Conservation (phyloP, 768 basidiomycete genomes). For the Phylloporus sp. region DNA sequence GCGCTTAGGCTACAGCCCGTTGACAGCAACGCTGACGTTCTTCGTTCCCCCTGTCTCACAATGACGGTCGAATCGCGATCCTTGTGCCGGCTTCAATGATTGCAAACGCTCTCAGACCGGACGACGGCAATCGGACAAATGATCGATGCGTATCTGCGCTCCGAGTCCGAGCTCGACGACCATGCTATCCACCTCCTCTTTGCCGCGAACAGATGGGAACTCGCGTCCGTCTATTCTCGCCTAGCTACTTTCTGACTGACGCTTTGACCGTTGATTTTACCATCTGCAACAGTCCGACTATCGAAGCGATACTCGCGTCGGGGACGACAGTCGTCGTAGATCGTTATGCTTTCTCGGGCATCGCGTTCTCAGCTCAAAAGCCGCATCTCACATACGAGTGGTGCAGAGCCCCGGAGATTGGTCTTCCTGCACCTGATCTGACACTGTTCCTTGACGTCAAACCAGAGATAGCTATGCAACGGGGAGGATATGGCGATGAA, state of each 20-base stretch:
- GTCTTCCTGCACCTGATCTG: conserved; percentile 85
- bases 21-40: neutral
- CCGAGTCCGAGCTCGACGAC: conserved; percentile 84
- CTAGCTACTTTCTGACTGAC: neutral
- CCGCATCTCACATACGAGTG: conserved; percentile 53
- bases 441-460: conserved; percentile 82
- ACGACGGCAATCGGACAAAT: conserved; percentile 87
- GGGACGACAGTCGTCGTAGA: conserved; percentile 84
- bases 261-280: neutral
- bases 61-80: neutral
- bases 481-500: conserved; percentile 84
- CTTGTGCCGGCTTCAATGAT: too few relatives aligned
- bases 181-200: conserved; percentile 90
- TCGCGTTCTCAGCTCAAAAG: conserved; percentile 78
- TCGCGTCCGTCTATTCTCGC: conserved; percentile 51
- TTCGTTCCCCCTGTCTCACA: neutral
- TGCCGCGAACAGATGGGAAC: conserved; percentile 96
- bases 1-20: neutral
- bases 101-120: conserved; percentile 59
- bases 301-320: conserved; percentile 49
- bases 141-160: conserved; percentile 89
- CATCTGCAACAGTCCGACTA: conserved; percentile 43
- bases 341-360: conserved; percentile 94
- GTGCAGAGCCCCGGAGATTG: conserved; percentile 83
- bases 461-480: conserved; percentile 56